Evolutionary conservation across 2,329 filamentous ascomycete genomes (phyloP).

Genomic region (Ophiosphaerella narmari): DNA sequence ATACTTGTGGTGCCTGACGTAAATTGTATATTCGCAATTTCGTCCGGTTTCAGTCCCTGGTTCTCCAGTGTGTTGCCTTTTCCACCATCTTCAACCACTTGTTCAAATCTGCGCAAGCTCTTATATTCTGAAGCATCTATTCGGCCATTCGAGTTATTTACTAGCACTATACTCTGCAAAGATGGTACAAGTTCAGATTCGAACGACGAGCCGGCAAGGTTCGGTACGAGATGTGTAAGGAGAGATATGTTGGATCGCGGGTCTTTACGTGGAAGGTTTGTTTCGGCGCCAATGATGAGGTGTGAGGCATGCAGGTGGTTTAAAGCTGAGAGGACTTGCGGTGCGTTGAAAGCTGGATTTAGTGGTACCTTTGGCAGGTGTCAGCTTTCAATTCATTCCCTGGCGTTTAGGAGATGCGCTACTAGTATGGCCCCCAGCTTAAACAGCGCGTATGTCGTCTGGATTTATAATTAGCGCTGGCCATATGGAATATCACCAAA

Average conservation of each 20-base stretch:
- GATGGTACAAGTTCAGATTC: constrained; percentile 67
- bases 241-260: constrained; percentile 65
- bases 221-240: constrained; percentile 58
- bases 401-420: constrained; percentile 14
- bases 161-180: constrained; percentile 71
- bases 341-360: constrained; percentile 84
- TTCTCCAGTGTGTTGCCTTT: constrained; percentile 50
- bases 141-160: constrained; percentile 73
- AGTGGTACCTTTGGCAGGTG: constrained; percentile 68
- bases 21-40: constrained; percentile 94
- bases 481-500: not conserved
- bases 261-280: constrained; percentile 72
- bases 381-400: not conserved
- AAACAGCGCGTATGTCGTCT: constrained; percentile 80
- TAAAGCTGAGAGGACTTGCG: constrained; percentile 78
- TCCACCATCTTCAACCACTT: constrained; percentile 53
- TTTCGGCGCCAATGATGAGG: constrained; percentile 84
- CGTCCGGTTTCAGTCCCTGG: constrained; percentile 60
- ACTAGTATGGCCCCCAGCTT: constrained; percentile 92
- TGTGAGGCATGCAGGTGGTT: constrained; percentile 73
- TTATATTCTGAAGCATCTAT: constrained; percentile 49
- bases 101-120: constrained; percentile 49
- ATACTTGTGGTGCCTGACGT: constrained; percentile 91
- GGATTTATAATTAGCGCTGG: constrained; percentile 24
- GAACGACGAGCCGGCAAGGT: constrained; percentile 51